phyloP scores from a whole-genome alignment of 78 protist genomes.

The Trichosphaerium sp. region DNA sequence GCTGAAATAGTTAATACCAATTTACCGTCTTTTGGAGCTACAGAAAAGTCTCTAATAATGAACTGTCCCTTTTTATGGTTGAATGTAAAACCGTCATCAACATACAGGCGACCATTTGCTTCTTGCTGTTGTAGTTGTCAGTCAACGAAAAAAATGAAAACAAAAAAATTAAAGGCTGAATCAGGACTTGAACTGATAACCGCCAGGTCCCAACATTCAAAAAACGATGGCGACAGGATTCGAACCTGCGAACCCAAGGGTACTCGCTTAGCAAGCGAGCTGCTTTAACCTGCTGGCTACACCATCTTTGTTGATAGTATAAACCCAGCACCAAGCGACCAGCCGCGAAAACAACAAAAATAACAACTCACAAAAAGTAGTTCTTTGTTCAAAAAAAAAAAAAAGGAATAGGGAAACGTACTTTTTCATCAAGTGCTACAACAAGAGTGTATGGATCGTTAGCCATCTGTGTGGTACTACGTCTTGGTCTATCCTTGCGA shows the following conservation, averaged over 20 bases:
- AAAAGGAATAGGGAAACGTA: not conserved
- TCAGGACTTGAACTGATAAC: not conserved
- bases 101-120: slow-evolving; percentile 68
- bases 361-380: not conserved
- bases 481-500: slow-evolving; percentile 63
- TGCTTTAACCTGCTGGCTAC: not conserved
- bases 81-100: slow-evolving; percentile 64
- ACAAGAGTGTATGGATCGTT: slow-evolving; percentile 82
- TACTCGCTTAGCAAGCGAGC: not conserved
- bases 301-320: not conserved
- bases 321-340: not conserved
- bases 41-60: slow-evolving; percentile 11
- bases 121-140: too few species aligned
- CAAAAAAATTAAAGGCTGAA: not conserved
- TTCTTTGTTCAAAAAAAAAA: not conserved
- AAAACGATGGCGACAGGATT: not conserved
- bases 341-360: not conserved
- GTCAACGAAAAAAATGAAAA: not conserved
- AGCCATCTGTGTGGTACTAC: slow-evolving; percentile 50
- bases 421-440: slow-evolving; percentile 35
- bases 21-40: not conserved
- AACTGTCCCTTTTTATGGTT: slow-evolving; percentile 37
- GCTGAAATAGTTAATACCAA: slow-evolving; percentile 3
- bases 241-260: not conserved
- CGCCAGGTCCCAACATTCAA: not conserved